These are phyloP conservation scores for Teunomyces kruisii DNA, from an alignment of 805 yeast genomes.

Conservation along the genomic window DNA sequence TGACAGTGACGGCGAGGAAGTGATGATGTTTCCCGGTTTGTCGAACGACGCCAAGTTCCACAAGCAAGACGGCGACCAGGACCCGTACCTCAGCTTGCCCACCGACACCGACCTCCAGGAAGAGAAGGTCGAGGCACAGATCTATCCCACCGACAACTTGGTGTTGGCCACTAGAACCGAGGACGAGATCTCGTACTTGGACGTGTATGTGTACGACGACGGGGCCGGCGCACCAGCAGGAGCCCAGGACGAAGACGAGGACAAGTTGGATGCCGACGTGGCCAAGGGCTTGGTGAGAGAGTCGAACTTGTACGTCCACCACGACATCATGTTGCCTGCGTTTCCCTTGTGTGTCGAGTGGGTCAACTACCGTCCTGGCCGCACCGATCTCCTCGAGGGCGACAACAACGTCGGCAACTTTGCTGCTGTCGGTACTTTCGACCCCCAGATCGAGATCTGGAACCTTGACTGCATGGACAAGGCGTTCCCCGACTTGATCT, in stretches of 20 bases:
- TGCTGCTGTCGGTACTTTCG: conserved; percentile 96
- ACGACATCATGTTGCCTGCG: conserved; percentile 94
- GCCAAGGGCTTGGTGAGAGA: conserved; percentile 73
- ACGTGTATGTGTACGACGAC: conserved; percentile 92
- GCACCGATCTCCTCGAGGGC: conserved; percentile 15
- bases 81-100: conserved; percentile 64
- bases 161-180: conserved; percentile 92
- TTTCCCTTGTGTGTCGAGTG: conserved; percentile 97
- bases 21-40: conserved; percentile 72
- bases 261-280: conserved; percentile 67
- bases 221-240: conserved; percentile 81
- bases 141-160: conserved; percentile 87
- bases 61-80: conserved; percentile 44
- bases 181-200: conserved; percentile 89
- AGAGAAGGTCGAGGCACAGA: conserved; percentile 80
- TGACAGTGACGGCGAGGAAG: conserved; percentile 55
- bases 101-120: conserved; percentile 64
- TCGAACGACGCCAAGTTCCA: conserved; percentile 59
- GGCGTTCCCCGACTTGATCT: conserved; percentile 89
- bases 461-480: conserved; percentile 89
- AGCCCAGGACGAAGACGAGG: conserved; percentile 65
- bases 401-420: conserved; percentile 69
- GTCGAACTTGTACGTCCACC: conserved; percentile 84
- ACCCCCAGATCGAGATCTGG: conserved; percentile 97
- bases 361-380: conserved; percentile 60